Base-by-base conservation (phyloP, 176 grass and related monocot species). In the Triticum monococcum region DNA sequence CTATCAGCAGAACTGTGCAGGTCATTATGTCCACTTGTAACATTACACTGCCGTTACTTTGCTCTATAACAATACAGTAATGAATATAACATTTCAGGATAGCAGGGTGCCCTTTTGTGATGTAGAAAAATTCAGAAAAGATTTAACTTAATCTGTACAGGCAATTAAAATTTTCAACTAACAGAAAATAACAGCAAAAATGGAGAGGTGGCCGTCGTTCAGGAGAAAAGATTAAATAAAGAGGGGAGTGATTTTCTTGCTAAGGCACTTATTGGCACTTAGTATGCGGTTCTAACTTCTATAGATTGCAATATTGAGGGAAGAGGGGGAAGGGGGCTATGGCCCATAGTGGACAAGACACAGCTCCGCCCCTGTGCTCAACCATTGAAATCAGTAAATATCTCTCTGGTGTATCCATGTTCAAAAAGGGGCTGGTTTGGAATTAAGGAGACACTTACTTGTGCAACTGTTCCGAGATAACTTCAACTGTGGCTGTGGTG, bases 381-480 rank as follows among this genome's bases (percentile, higher is more conserved):
- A 78, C 3, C 64, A 26, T 78, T 38, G 72, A 88, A 90, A 90
- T 77, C 33, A 72, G 50, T 63, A 68, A 71, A 76, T 76, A 7
- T 12, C 56, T 78, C 52, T 36, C 20, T 46, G 25, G 10, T 85
- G 28, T 85, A 70, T 33, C 30, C n/a, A n/a, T 72, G 65, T 41
- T 45, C n/a, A 71, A 48, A 23, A 64, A 78, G 30, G 59, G 14
- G 7, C 13, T 67, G 20, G 24, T 45, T 81, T 18, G 64, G 35
- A 64, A 89, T 79, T 69, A 68, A 79, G 40, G 41, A 81, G 65
- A 81, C 37, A 88, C 96, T 90, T 86, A 96, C 93, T 85, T 98
- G 90, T 96, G 92, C 79, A 98, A 86, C 67, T 98, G 96, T 40
- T 94, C 86, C 33, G 86, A 68, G 50, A 98, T 98, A 56, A 92